These are phyloP conservation scores for Hyaloscypha finlandica DNA, from an alignment of 495 filamentous ascomycete species.

Conservation along the genomic window DNA sequence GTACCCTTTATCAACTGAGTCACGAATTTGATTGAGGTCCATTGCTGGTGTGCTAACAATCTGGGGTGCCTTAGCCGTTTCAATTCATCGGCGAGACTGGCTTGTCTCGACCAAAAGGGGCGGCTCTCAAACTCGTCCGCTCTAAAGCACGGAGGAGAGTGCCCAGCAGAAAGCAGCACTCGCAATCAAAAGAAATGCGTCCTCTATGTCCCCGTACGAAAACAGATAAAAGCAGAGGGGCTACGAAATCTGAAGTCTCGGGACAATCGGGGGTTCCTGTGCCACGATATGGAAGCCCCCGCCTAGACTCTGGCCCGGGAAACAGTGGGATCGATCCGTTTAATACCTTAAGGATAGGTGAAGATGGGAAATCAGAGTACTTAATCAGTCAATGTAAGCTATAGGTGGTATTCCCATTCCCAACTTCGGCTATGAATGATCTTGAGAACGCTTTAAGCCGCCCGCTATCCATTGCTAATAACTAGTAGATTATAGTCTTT, in stretches of 20 bases:
- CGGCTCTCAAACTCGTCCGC: neutral
- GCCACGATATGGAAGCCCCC: neutral
- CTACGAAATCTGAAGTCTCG: neutral
- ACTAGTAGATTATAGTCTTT: neutral
- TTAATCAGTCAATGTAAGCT: neutral
- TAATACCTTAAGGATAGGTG: neutral
- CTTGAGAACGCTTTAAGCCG: neutral
- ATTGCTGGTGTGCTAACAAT: neutral
- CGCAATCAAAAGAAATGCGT: no score
- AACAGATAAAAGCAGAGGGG: neutral
- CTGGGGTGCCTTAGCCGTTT: neutral
- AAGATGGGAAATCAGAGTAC: neutral
- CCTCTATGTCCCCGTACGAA: neutral
- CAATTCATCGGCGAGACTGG: neutral
- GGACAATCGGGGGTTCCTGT: neutral
- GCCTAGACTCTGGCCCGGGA: neutral
- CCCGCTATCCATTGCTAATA: neutral
- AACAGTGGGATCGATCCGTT: neutral
- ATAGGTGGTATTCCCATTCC: neutral
- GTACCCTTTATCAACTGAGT: no score
- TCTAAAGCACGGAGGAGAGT: neutral
- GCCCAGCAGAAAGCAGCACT: neutral
- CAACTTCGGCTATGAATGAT: neutral
- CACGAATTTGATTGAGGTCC: no score
- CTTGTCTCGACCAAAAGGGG: neutral